Percentiles rank a stretch among this genome's conserved stretches.
These are phyloP conservation scores for Herpetomonas samuelpessoai DNA, from an alignment of 208 protist genomes.

Conservation along the genomic window DNA sequence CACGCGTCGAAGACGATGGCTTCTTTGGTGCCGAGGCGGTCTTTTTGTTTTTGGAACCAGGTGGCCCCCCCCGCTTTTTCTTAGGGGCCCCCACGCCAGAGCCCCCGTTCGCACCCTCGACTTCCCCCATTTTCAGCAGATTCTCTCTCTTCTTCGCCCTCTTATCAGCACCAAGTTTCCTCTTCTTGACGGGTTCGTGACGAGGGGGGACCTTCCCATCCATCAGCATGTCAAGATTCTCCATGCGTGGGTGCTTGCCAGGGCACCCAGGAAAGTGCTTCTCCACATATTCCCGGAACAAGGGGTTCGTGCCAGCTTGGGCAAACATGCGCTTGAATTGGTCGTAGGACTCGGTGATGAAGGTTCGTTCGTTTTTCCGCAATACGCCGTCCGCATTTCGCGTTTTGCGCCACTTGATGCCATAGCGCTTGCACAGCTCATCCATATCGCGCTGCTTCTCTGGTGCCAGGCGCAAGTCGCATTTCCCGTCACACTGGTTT, in stretches of 20 bases:
- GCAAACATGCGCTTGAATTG: conserved; percentile 57
- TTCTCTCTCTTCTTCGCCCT: no score
- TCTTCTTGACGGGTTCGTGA: conserved; percentile 18
- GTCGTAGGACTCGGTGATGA: conserved; percentile 63
- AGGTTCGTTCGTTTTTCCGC: conserved; percentile 39
- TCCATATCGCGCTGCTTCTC: conserved; percentile 60
- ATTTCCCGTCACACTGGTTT: conserved; percentile 64
- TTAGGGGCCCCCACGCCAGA: not conserved
- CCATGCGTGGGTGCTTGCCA: conserved; percentile 71
- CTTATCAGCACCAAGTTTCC: no score
- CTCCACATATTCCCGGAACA: conserved; percentile 52
- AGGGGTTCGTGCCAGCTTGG: conserved; percentile 10
- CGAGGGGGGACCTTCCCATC: conserved; percentile 61
- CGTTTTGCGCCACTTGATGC: conserved; percentile 59
- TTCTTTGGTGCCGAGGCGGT: no score
- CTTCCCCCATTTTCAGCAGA: conserved; percentile 2
- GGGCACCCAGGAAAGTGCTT: conserved; percentile 71
- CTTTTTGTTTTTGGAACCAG: conserved; percentile 6
- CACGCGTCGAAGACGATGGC: no score
- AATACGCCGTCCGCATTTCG: conserved; percentile 39
- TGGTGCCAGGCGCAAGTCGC: conserved; percentile 27
- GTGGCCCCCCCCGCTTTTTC: conserved; percentile 17
- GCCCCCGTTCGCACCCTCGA: not conserved
- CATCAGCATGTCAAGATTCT: conserved; percentile 44
- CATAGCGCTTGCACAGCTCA: conserved; percentile 35